Evolutionary conservation across 768 basidiomycete species (phyloP), one percentile per base, ranked within the genome.

Genomic region (Lyophyllum decastes): DNA sequence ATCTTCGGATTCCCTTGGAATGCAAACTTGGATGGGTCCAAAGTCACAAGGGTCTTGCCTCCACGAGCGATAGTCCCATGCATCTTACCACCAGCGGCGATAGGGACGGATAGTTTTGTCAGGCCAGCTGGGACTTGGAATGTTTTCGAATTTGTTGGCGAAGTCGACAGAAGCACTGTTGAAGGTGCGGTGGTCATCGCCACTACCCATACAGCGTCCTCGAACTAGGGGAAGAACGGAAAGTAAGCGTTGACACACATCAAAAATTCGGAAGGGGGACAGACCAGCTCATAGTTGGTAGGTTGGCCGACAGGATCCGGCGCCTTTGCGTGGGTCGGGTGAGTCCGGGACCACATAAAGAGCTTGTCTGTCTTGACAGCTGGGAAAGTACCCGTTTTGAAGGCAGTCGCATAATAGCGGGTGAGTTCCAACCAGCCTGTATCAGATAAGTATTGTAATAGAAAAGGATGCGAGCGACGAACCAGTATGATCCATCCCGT

Each of bases 281-380:
- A 43, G 63, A 87, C 85, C 63, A 87, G 68, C 59, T 88, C 72
- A 58, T 77, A 83, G 64, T 85, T 87, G 10, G 68, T 71, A 1
- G 89, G 90, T 30, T 67, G 78, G 8, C 79, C 79, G 30, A 88
- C 76, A 1, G 78, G 68, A 65, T 90, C 87, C 2, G 78, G 67
- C 14, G 85, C 77, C n/a, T 68, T 68, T 1, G 87, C 88, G 14
- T 73, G 63, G 22, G 77, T 76, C 12, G 87, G 78, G 62, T 87
- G 88, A 5, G 88, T 82, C 19, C 91, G 77, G n/a, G 85, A 79
- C 86, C 87, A 90, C 73, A 91, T 80, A 60, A 85, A 72, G 54
- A 91, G 75, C 56, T 82, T 72, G 67, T 92, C 89, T 62, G 83
- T 76, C 17, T 78, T 71, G 49, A 90, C 76, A 10, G 70, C 24